Evolutionary conservation across 208 protist genomes (phyloP).

Genomic region (Angomonas desouzai): DNA sequence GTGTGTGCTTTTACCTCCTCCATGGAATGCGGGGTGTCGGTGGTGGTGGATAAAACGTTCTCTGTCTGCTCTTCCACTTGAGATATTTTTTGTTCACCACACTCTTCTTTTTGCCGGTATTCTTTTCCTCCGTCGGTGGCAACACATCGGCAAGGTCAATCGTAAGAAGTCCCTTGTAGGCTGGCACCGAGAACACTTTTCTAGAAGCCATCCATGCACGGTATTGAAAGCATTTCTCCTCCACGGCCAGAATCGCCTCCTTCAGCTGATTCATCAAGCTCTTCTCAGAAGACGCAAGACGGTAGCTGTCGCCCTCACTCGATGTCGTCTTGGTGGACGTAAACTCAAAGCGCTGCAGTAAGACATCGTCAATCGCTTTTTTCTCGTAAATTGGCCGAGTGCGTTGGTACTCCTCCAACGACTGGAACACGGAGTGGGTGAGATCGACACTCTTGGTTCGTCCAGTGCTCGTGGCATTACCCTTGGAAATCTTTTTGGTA

Average conservation of each 20-base stretch:
- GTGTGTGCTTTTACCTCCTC: slow-evolving; percentile 9
- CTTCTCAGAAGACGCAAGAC: slow-evolving; percentile 19
- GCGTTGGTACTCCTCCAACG: neutral
- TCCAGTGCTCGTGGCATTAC: neutral
- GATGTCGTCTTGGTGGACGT: neutral
- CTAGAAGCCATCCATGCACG: slow-evolving; percentile 20
- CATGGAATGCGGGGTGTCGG: slow-evolving; percentile 16
- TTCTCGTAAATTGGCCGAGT: neutral
- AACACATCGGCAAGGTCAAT: slow-evolving; percentile 18
- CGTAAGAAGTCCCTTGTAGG: slow-evolving; percentile 31
- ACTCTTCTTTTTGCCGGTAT: slow-evolving; percentile 9
- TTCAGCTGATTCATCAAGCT: slow-evolving; percentile 22
- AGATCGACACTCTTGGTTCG: neutral
- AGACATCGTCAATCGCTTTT: neutral
- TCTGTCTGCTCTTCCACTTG: neutral
- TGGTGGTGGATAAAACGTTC: neutral
- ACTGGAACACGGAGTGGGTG: neutral
- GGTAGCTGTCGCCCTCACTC: slow-evolving; percentile 1
- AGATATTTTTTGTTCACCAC: slow-evolving; percentile 1
- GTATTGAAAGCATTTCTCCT: slow-evolving; percentile 26
- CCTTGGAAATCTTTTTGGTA: neutral
- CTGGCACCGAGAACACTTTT: slow-evolving; percentile 27
- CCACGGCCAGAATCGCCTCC: slow-evolving; percentile 20
- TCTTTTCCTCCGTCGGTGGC: slow-evolving; percentile 10
- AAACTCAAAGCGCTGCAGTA: neutral